phyloP scores from a whole-genome alignment of 495 filamentous ascomycete species.

The Podospora anserina region DNA sequence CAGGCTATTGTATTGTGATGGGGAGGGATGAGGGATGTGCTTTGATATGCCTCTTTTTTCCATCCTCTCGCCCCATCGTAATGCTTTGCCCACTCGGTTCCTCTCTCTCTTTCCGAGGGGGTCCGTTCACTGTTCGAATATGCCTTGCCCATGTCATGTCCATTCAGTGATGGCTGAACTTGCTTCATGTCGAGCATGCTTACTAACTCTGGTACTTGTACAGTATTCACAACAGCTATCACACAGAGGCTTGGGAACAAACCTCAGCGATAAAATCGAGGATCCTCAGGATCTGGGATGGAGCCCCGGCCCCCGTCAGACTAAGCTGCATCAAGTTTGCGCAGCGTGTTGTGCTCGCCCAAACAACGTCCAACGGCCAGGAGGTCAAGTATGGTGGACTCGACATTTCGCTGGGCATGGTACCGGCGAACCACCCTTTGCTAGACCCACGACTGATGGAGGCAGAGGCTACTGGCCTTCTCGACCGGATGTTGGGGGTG shows the following conservation, averaged over 20 bases:
- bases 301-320: conserved; percentile 67
- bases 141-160: background rate
- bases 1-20: background rate
- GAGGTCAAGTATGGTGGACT: conserved; percentile 83
- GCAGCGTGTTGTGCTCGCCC: conserved; percentile 85
- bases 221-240: conserved; percentile 80
- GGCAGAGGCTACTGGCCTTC: conserved; percentile 81
- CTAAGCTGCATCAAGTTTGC: conserved; percentile 97
- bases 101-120: background rate
- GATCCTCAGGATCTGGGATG: conserved; percentile 86
- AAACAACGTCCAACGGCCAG: conserved; percentile 76
- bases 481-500: conserved; percentile 83
- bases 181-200: background rate
- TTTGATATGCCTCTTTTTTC: conserved; percentile 1
- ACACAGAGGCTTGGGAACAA: conserved; percentile 76
- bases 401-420: conserved; percentile 80
- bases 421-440: conserved; percentile 76
- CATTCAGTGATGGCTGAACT: background rate
- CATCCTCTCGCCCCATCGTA: background rate
- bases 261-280: conserved; percentile 87
- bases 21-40: background rate
- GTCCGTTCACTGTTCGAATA: background rate
- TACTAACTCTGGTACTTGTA: conserved; percentile 18
- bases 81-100: background rate
- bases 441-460: conserved; percentile 77